phyloP scores from a whole-genome alignment of 345 rosid genomes.

The Brassica rapa region DNA sequence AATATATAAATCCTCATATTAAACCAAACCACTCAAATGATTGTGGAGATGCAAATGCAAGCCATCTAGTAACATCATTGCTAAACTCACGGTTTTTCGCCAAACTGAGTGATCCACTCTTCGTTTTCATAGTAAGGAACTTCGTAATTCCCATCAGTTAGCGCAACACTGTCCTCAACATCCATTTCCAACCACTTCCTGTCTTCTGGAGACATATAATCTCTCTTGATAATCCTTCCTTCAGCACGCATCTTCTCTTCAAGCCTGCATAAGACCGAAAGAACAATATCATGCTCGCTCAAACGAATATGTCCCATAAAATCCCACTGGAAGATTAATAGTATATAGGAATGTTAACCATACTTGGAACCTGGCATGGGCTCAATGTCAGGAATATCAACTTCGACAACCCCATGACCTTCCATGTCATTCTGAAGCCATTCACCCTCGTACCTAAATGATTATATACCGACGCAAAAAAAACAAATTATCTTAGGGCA shows the following conservation, averaged over 20 bases:
- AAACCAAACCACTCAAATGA: conserved; percentile 8
- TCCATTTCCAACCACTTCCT: conserved; percentile 93
- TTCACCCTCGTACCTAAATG: conserved; percentile 88
- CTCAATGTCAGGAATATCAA: conserved; percentile 88
- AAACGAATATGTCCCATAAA: background rate
- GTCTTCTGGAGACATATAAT: conserved; percentile 86
- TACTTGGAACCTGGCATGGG: conserved; percentile 94
- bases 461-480: conserved; percentile 14
- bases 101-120: conserved; percentile 73
- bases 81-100: conserved; percentile 76
- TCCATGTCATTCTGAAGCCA: conserved; percentile 88
- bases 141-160: conserved; percentile 53
- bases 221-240: conserved; percentile 73
- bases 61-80: conserved; percentile 15
- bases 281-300: background rate
- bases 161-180: conserved; percentile 70
- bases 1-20: conserved; percentile 14
- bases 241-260: conserved; percentile 92
- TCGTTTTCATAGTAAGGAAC: conserved; percentile 77
- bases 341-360: conserved; percentile 25
- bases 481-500: background rate
- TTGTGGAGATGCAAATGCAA: background rate
- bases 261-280: conserved; percentile 57
- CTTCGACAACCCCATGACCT: conserved; percentile 90
- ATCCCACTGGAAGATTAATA: background rate